A percentile compares a stretch with the other conserved stretches of the same genome.
Evolutionary conservation across 169 alveolate genomes (phyloP).

Genomic region (Plasmodium malariae): DNA sequence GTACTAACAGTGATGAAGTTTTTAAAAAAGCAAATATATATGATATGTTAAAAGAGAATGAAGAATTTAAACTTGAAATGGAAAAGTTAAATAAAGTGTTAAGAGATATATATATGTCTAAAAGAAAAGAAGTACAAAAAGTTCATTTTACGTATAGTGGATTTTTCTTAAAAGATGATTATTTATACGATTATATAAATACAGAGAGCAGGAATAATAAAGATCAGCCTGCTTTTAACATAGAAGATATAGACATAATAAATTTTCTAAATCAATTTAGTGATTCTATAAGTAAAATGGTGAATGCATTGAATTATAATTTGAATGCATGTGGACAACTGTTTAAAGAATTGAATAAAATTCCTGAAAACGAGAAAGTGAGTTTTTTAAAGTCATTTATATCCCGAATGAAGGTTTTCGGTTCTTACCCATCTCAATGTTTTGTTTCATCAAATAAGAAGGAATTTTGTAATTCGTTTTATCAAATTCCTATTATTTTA

Average conservation of each 20-base stretch:
- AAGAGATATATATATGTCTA: conserved; percentile 67
- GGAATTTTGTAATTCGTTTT: conserved; percentile 31
- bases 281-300: conserved; percentile 46
- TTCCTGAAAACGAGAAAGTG: conserved; percentile 48
- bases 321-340: conserved; percentile 69
- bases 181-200: conserved; percentile 55
- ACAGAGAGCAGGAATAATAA: conserved; percentile 41
- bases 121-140: conserved; percentile 73
- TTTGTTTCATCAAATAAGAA: conserved; percentile 12
- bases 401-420: conserved; percentile 58
- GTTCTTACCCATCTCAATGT: conserved; percentile 76
- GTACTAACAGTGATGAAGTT: conserved; percentile 7
- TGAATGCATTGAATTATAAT: conserved; percentile 35
- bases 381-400: conserved; percentile 71
- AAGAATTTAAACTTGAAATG: conserved; percentile 58
- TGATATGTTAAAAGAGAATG: conserved; percentile 56
- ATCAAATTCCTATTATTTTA: conserved; percentile 67
- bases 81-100: conserved; percentile 56
- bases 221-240: conserved; percentile 33
- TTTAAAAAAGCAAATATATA: conserved; percentile 38
- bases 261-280: conserved; percentile 55
- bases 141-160: conserved; percentile 75
- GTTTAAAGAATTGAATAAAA: conserved; percentile 49
- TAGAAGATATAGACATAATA: conserved; percentile 56
- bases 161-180: conserved; percentile 56